A percentile compares a stretch with the other conserved stretches of the same genome.
Conservation (phyloP, 169 alveolate species). For the Amoebophrya sp. region DNA sequence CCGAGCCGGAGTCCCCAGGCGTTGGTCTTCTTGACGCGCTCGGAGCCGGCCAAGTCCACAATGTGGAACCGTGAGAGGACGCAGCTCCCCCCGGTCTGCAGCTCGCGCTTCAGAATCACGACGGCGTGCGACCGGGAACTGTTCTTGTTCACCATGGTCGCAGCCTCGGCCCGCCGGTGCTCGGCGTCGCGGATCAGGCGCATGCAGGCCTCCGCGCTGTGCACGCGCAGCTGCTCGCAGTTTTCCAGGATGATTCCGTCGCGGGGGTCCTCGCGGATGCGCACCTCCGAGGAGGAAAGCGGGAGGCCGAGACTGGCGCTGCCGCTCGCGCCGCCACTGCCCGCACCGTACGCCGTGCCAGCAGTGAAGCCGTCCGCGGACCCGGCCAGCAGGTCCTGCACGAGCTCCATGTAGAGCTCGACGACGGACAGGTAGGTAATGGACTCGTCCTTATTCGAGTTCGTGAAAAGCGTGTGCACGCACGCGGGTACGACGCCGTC, state of each 20-base stretch:
- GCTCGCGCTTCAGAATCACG: background rate
- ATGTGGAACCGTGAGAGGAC: background rate
- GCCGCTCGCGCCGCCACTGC: too few relatives aligned
- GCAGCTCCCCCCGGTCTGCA: background rate
- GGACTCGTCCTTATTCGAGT: background rate
- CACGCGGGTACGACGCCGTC: background rate
- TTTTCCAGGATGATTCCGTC: slow-evolving; percentile 9
- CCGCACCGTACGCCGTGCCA: too few relatives aligned
- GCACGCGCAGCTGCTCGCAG: slow-evolving; percentile 5
- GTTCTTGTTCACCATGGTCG: background rate
- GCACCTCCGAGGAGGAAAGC: too few relatives aligned
- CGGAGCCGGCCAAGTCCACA: background rate
- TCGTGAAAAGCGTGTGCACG: background rate
- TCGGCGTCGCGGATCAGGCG: slow-evolving; percentile 14
- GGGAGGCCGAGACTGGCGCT: too few relatives aligned
- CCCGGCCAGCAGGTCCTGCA: background rate
- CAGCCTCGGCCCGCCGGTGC: background rate
- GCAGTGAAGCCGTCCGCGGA: background rate
- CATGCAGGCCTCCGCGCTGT: background rate
- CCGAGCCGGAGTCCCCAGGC: slow-evolving; percentile 3
- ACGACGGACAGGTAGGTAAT: background rate
- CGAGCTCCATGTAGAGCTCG: slow-evolving; percentile 4
- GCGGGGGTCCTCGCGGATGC: background rate
- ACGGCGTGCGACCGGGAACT: background rate
- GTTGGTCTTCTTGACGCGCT: slow-evolving; percentile 9